Base-by-base conservation (phyloP, 78 protist genomes). In the Dictyostelium capitatum region DNA sequence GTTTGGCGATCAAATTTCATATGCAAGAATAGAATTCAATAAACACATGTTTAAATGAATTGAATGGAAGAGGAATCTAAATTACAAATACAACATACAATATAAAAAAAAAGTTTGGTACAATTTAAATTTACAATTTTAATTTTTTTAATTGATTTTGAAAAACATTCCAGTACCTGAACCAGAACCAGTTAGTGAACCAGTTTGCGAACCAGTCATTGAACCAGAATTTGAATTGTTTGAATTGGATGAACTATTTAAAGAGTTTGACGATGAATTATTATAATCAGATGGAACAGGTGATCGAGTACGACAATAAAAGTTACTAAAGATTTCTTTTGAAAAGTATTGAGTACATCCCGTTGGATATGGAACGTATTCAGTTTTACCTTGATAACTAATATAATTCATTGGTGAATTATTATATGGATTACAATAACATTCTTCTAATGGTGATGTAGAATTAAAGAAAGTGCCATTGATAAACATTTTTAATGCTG, bases 401-500 rank as follows among this genome's bases (percentile, higher is more conserved):
- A n/a, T 32, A 14, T 79, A 19, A 2, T 14, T 79, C 83, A 79
- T 79, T 28, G 83, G 72, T 37, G 48, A 1, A 12, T 79, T 37
- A 54, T 79, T 10, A 1, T 6, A 19, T 62, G 70, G 70, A 9
- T 51, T 30, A 37, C 83, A 79, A 47, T 54, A 79, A 23, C 19
- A 69, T 37, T 54, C 47, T 37, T n/a, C 67, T 5, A 20, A 17
- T 79, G 83, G 83, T 5, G 54, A 32, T 1, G 83, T 32, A 6
- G 48, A 50, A 54, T 79, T 79, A 41, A 79, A 79, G 19, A 14
- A 51, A 54, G 83, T 79, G 20, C 83, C 70, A 79, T 79, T 79
- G 37, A 54, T 25, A 56, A 79, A 79, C 62, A 79, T 43, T 79
- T 79, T 79, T 30, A 79, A 28, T 4, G 56, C n/a, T 15, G 65